Evolutionary conservation across 2,329 filamentous ascomycete genomes (phyloP).

Genomic region (Colletotrichum phormii): DNA sequence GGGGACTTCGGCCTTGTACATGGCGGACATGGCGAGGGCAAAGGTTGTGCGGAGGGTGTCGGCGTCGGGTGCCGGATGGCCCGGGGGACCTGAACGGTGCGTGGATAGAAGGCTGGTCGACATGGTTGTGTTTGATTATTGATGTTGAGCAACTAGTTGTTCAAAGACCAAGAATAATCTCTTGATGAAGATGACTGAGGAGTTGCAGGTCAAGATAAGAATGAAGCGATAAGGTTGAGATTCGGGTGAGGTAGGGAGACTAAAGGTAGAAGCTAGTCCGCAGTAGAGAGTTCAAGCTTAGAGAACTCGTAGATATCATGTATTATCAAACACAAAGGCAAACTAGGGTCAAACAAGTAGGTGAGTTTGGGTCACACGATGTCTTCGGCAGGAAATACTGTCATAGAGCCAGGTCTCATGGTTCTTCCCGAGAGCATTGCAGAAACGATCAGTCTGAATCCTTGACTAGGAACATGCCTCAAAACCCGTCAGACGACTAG

Average conservation of each 20-base stretch:
- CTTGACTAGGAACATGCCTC: background rate
- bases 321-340: background rate
- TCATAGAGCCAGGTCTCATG: background rate
- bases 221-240: background rate
- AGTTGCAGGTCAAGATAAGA: background rate
- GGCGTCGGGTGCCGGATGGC: background rate
- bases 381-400: background rate
- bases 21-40: constrained; percentile 47
- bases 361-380: background rate
- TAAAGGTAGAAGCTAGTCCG: background rate
- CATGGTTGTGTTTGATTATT: background rate
- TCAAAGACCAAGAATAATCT: background rate
- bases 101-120: constrained; percentile 5
- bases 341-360: background rate
- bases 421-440: background rate
- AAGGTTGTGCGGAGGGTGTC: constrained; percentile 43
- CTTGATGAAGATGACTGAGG: background rate
- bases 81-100: background rate
- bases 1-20: constrained; percentile 50
- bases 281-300: background rate
- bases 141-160: too few relatives aligned
- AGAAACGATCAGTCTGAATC: background rate
- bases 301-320: background rate
- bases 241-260: too few relatives aligned
- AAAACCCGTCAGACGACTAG: background rate